Conservation (phyloP, 305 asterid genomes). For the Rubia balearica region DNA sequence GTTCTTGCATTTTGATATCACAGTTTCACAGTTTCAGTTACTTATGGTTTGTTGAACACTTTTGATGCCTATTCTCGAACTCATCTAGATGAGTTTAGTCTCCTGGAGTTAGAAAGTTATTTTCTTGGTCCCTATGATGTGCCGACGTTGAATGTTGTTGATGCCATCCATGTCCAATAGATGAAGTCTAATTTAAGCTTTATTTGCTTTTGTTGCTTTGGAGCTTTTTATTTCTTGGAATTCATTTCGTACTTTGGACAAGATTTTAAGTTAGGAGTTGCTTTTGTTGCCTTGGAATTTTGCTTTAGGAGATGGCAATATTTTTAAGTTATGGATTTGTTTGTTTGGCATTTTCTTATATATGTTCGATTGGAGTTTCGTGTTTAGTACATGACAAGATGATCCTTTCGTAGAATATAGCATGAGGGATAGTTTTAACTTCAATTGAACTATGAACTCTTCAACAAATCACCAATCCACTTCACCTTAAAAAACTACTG, state of each 20-base stretch:
- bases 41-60: neutral
- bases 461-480: neutral
- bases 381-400: too few relatives aligned
- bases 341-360: neutral
- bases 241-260: neutral
- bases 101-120: neutral
- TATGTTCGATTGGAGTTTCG: too few relatives aligned
- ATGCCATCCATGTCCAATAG: neutral
- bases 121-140: neutral
- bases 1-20: too few relatives aligned
- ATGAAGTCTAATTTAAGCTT: neutral
- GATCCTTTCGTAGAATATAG: neutral
- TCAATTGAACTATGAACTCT: neutral
- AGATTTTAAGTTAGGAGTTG: neutral
- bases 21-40: too few relatives aligned
- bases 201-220: too few relatives aligned
- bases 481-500: conserved; percentile 14
- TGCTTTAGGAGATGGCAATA: neutral
- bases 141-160: neutral
- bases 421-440: neutral
- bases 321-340: neutral
- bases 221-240: neutral
- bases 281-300: neutral
- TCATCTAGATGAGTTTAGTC: neutral
- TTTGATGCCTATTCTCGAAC: neutral